A percentile compares a stretch with the other conserved stretches of the same genome.
phyloP scores from a whole-genome alignment of 768 basidiomycete genomes.

The Leccinum arenicola region DNA sequence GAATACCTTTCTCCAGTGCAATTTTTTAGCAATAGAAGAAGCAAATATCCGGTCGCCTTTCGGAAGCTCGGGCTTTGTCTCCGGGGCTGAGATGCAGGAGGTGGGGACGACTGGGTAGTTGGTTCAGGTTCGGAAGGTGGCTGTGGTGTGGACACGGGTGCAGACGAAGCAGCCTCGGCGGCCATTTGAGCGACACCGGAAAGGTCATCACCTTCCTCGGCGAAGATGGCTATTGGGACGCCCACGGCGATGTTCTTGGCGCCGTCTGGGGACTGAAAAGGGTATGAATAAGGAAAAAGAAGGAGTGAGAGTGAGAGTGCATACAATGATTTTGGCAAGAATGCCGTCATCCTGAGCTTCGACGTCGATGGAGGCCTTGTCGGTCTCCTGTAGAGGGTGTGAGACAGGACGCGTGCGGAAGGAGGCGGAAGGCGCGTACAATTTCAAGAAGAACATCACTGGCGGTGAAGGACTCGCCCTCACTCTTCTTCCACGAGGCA shows the following conservation, averaged over 20 bases:
- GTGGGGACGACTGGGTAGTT: slow-evolving; percentile 31
- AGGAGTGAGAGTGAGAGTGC: slow-evolving; percentile 25
- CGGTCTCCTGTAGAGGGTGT: slow-evolving; percentile 75
- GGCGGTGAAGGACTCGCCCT: slow-evolving; percentile 84
- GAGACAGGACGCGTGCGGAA: slow-evolving; percentile 3
- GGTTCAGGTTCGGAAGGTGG: slow-evolving; percentile 44
- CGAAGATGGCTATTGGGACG: slow-evolving; percentile 84
- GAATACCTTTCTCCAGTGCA: slow-evolving; percentile 91
- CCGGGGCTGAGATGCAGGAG: slow-evolving; percentile 34
- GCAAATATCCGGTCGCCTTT: slow-evolving; percentile 88
- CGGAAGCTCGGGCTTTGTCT: slow-evolving; percentile 54
- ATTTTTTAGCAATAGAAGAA: slow-evolving; percentile 95
- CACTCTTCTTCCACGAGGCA: slow-evolving; percentile 95
- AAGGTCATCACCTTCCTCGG: slow-evolving; percentile 93
- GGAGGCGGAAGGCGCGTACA: slow-evolving; percentile 43
- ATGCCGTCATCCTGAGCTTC: slow-evolving; percentile 98
- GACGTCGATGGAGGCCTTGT: slow-evolving; percentile 99
- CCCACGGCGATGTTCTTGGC: slow-evolving; percentile 87
- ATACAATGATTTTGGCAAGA: slow-evolving; percentile 93
- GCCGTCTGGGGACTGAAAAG: slow-evolving; percentile 70
- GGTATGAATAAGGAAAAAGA: not conserved
- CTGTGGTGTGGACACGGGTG: slow-evolving; percentile 34
- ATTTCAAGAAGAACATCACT: slow-evolving; percentile 98
- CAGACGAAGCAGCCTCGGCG: slow-evolving; percentile 50
- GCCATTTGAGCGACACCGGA: slow-evolving; percentile 78